Conservation (phyloP, 768 basidiomycete species). For the Tylopilus sp. region DNA sequence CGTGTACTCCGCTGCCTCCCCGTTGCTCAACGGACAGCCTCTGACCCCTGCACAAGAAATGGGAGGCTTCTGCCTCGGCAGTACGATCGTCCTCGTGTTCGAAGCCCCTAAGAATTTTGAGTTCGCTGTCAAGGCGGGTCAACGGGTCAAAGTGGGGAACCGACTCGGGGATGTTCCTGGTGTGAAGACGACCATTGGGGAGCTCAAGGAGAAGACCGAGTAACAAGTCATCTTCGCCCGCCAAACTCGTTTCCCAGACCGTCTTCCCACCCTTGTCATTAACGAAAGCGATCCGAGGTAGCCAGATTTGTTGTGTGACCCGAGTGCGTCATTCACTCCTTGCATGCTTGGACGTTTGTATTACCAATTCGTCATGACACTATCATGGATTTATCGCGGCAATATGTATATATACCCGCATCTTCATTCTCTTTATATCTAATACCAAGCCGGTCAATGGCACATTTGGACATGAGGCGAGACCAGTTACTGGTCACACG, state of each 20-base stretch:
- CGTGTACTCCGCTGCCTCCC: constrained; percentile 80
- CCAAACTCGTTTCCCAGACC: too few relatives aligned
- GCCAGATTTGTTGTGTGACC: too few relatives aligned
- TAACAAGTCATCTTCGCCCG: constrained; percentile 5
- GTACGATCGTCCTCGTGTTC: constrained; percentile 94
- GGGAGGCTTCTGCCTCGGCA: constrained; percentile 95
- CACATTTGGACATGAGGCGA: background rate
- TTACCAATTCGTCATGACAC: constrained; percentile 1
- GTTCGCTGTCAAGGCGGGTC: constrained; percentile 71
- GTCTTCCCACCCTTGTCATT: background rate
- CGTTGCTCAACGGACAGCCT: constrained; percentile 84
- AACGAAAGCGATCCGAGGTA: too few relatives aligned
- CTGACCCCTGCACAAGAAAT: constrained; percentile 88
- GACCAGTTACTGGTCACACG: too few relatives aligned
- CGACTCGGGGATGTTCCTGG: constrained; percentile 56
- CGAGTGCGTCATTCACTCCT: too few relatives aligned
- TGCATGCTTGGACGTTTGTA: background rate
- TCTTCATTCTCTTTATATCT: constrained; percentile 4
- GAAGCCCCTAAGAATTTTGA: constrained; percentile 86
- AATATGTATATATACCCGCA: constrained; percentile 16
- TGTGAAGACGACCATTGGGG: constrained; percentile 23
- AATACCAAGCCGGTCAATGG: background rate
- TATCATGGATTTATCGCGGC: constrained; percentile 7
- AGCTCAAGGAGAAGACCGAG: constrained; percentile 31
- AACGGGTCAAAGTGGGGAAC: constrained; percentile 87